phyloP scores from a whole-genome alignment of 1,284 basidiomycete species.

The Bondarzewia mesenterica region DNA sequence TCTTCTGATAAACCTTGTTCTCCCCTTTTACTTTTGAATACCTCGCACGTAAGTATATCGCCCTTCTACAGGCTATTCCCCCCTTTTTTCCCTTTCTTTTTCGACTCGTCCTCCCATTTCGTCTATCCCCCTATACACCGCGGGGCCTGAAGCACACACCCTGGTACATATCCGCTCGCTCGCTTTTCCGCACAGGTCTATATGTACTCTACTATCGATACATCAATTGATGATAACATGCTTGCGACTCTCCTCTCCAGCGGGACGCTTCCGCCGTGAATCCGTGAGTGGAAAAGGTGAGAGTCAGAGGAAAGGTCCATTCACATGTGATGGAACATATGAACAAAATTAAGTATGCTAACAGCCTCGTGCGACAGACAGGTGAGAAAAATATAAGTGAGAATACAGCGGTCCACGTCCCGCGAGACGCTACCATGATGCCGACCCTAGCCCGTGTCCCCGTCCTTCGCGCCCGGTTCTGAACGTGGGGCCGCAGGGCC shows the following conservation, averaged over 20 bases:
- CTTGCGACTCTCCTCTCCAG: no score
- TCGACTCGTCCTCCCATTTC: no score
- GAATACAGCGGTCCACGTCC: background rate
- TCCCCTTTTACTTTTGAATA: background rate
- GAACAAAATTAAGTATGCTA: background rate
- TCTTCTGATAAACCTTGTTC: no score
- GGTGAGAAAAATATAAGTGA: background rate
- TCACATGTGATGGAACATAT: background rate
- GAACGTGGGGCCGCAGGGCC: slow-evolving; percentile 36
- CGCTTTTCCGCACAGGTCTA: background rate
- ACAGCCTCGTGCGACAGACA: no score
- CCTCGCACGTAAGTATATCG: background rate
- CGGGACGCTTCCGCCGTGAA: no score
- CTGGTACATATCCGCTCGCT: background rate
- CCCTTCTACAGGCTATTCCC: background rate
- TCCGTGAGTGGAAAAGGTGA: background rate
- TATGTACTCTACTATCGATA: background rate
- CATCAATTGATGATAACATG: no score
- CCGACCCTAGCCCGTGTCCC: slow-evolving; percentile 53
- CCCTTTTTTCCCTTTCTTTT: no score
- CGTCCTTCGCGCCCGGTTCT: slow-evolving; percentile 65
- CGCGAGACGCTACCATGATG: background rate
- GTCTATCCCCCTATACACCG: background rate
- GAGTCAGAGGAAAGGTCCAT: background rate
- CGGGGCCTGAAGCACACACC: background rate